These are phyloP conservation scores for Cladophialophora psammophila DNA, from an alignment of 2,329 filamentous ascomycete species.

Conservation along the genomic window DNA sequence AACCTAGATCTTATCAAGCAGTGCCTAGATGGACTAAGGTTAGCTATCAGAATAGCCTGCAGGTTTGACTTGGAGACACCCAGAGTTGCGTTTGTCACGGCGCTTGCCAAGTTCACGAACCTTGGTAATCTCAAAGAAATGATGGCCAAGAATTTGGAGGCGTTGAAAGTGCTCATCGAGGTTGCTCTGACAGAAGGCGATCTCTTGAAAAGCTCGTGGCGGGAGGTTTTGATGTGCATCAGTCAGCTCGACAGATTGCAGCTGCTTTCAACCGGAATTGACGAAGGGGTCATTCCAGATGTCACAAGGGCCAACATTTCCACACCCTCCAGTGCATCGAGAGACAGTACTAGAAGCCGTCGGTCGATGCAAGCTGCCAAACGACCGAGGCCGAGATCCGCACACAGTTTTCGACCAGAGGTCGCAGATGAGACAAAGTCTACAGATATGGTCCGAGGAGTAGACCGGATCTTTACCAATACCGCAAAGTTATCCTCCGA, in stretches of 20 bases:
- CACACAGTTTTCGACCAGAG: slow-evolving; percentile 70
- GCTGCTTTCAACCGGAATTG: slow-evolving; percentile 91
- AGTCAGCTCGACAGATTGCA: slow-evolving; percentile 96
- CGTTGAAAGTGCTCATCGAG: slow-evolving; percentile 87
- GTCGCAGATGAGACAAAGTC: slow-evolving; percentile 92
- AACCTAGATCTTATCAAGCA: slow-evolving; percentile 91
- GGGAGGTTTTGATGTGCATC: slow-evolving; percentile 92
- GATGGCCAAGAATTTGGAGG: slow-evolving; percentile 94
- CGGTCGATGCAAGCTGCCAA: slow-evolving; percentile 69
- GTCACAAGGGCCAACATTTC: slow-evolving; percentile 82
- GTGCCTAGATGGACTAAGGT: slow-evolving; percentile 93
- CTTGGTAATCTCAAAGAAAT: slow-evolving; percentile 95
- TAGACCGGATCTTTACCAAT: slow-evolving; percentile 96
- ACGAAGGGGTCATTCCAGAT: slow-evolving; percentile 90
- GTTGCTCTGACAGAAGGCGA: slow-evolving; percentile 94
- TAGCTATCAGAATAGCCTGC: slow-evolving; percentile 92
- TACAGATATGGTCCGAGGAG: slow-evolving; percentile 88
- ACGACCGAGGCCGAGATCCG: slow-evolving; percentile 55
- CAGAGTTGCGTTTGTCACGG: slow-evolving; percentile 91
- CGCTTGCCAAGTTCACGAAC: slow-evolving; percentile 91
- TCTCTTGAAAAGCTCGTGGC: slow-evolving; percentile 86
- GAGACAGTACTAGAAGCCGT: slow-evolving; percentile 64
- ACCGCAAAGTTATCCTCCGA: slow-evolving; percentile 92
- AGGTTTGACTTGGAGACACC: slow-evolving; percentile 93
- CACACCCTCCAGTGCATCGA: slow-evolving; percentile 58